Percentiles rank a stretch among this genome's conserved stretches.
Conservation (phyloP, 2,329 filamentous ascomycete species). For the Pseudocercospora vitis region DNA sequence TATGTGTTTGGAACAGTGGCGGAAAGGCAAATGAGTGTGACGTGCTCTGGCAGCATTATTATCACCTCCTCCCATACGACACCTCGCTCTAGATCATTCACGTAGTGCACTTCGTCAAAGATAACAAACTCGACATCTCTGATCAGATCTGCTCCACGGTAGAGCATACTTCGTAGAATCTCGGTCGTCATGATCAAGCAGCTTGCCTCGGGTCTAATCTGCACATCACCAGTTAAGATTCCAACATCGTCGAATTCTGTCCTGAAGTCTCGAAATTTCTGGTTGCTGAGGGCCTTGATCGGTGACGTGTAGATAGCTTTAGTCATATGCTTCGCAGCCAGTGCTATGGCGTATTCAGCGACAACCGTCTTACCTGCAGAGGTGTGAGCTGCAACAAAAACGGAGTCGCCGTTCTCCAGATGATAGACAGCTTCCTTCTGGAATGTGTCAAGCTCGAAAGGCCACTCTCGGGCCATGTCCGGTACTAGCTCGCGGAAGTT, state of each 20-base stretch:
- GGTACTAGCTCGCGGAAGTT: conserved; percentile 93
- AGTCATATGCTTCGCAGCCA: conserved; percentile 98
- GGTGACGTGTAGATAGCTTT: conserved; percentile 99
- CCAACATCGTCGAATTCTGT: conserved; percentile 91
- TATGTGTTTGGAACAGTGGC: conserved; percentile 97
- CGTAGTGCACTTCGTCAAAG: conserved; percentile 98
- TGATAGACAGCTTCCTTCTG: conserved; percentile 99
- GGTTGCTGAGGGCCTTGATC: conserved; percentile 97
- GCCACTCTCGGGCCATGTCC: conserved; percentile 94
- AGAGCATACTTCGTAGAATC: conserved; percentile 96
- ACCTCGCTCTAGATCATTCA: conserved; percentile 92
- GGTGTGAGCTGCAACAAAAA: conserved; percentile 96
- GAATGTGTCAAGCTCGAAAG: conserved; percentile 95
- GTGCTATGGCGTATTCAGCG: conserved; percentile 93
- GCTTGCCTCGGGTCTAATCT: conserved; percentile 95
- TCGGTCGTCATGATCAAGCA: conserved; percentile 99
- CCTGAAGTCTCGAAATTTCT: conserved; percentile 96
- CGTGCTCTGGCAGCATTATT: conserved; percentile 97
- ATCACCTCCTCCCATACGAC: conserved; percentile 99
- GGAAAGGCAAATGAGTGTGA: conserved; percentile 90
- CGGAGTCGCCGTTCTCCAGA: conserved; percentile 91
- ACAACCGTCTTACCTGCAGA: conserved; percentile 98
- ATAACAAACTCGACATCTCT: conserved; percentile 98
- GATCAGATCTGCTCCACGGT: conserved; percentile 91
- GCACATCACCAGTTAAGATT: conserved; percentile 94